These are phyloP conservation scores for Capillidium rhysosporum DNA, from an alignment of 371 early-diverging fungal species.

Conservation along the genomic window DNA sequence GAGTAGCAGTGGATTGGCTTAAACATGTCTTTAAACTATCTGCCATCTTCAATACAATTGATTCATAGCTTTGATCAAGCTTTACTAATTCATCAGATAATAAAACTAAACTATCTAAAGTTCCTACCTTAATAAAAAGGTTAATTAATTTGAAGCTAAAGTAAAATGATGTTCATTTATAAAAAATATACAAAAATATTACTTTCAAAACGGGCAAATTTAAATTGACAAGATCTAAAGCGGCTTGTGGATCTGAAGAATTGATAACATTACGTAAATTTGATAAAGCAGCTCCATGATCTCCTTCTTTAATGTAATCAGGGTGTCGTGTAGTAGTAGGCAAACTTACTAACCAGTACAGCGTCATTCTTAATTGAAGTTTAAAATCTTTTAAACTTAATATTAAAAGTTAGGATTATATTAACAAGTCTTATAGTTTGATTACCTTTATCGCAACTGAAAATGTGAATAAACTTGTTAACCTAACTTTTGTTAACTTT, in stretches of 20 bases:
- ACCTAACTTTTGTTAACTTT: too few relatives aligned
- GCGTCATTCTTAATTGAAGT: not conserved
- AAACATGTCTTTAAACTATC: conserved; percentile 53
- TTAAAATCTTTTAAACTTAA: too few relatives aligned
- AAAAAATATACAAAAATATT: not conserved
- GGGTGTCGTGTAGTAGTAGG: not conserved
- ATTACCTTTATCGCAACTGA: too few relatives aligned
- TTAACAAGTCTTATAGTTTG: too few relatives aligned
- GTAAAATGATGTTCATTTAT: not conserved
- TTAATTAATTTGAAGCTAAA: not conserved
- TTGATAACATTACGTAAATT: not conserved
- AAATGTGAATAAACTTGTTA: too few relatives aligned
- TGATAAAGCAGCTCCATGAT: not conserved
- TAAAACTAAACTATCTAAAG: conserved; percentile 71
- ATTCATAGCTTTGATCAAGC: conserved; percentile 55
- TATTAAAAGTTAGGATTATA: too few relatives aligned
- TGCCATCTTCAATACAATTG: conserved; percentile 49
- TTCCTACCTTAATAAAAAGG: conserved; percentile 49
- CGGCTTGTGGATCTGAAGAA: not conserved
- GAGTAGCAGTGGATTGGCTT: conserved; percentile 12
- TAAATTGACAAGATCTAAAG: not conserved
- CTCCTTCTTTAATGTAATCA: not conserved
- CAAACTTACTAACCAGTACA: conserved; percentile 5
- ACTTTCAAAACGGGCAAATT: conserved; percentile 7
- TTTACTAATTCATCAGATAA: conserved; percentile 85